Percentiles rank a stretch among this genome's conserved stretches.
These are phyloP conservation scores for Pugionium dolabratum DNA, from an alignment of 345 rosid species.

Conservation along the genomic window DNA sequence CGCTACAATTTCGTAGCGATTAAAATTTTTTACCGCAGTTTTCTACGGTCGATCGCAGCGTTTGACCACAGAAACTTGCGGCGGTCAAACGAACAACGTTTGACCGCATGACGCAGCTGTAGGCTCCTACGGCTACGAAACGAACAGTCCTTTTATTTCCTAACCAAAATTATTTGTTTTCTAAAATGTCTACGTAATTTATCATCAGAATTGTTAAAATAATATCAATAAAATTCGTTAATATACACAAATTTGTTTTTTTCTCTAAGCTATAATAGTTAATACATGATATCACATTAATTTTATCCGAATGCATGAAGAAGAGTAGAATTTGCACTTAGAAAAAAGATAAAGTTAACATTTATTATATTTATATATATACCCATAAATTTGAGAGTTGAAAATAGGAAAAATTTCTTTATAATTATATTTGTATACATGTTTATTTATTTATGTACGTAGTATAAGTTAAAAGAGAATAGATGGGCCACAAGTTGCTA, in stretches of 20 bases:
- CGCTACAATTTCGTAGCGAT: too few species aligned
- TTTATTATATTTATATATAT: background rate
- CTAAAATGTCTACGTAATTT: too few species aligned
- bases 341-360: constrained; percentile 21
- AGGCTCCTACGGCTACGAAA: too few species aligned
- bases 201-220: too few species aligned
- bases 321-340: constrained; percentile 23
- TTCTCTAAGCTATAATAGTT: background rate
- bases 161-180: too few species aligned
- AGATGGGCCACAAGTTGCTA: constrained; percentile 51
- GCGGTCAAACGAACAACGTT: too few species aligned
- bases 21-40: too few species aligned
- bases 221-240: too few species aligned
- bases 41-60: too few species aligned
- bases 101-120: too few species aligned
- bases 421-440: background rate
- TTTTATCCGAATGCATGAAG: constrained; percentile 18
- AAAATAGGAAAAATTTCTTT: constrained; percentile 25
- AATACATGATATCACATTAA: background rate
- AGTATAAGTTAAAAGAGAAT: constrained; percentile 30
- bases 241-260: background rate
- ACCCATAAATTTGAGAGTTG: constrained; percentile 26
- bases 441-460: background rate
- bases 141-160: too few species aligned
- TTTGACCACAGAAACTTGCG: too few species aligned